These are phyloP conservation scores for Leucogyrophana mollusca DNA, from an alignment of 768 basidiomycete genomes.

Conservation along the genomic window DNA sequence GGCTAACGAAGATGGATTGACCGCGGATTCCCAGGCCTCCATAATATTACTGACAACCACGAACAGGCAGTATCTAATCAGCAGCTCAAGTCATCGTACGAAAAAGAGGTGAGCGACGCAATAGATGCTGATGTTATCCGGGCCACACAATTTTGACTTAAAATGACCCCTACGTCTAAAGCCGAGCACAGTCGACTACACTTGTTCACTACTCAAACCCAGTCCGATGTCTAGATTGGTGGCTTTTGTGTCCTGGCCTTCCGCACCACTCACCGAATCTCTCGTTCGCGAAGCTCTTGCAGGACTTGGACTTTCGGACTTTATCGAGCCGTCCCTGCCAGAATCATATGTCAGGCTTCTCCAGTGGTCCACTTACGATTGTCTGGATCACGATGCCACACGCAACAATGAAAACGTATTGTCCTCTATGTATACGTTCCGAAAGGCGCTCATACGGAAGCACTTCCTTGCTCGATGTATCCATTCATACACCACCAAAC, in stretches of 20 bases:
- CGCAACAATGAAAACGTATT: conserved; percentile 51
- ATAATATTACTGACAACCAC: no score
- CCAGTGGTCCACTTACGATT: conserved; percentile 90
- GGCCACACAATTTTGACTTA: no score
- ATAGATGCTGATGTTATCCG: no score
- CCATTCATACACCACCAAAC: conserved; percentile 70
- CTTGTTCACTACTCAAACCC: no score
- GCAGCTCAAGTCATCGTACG: no score
- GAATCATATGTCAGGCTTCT: conserved; percentile 36
- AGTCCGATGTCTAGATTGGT: no score
- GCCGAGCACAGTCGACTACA: no score
- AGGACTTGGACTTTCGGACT: conserved; percentile 24
- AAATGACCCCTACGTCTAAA: no score
- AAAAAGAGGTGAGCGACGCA: no score
- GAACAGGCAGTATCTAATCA: no score
- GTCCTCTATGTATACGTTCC: conserved; percentile 82
- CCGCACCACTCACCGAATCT: conserved; percentile 50
- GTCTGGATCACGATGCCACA: conserved; percentile 74
- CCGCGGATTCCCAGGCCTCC: no score
- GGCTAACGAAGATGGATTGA: no score
- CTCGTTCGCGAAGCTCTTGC: conserved; percentile 46
- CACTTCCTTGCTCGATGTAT: conserved; percentile 83
- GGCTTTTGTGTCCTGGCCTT: conserved; percentile 53
- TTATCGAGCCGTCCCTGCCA: conserved; percentile 27
- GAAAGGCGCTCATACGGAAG: conserved; percentile 93